A percentile compares a stretch with the other conserved stretches of the same genome.
Conservation (phyloP, 2,329 filamentous ascomycete genomes). For the Ceratocystis ficicola region DNA sequence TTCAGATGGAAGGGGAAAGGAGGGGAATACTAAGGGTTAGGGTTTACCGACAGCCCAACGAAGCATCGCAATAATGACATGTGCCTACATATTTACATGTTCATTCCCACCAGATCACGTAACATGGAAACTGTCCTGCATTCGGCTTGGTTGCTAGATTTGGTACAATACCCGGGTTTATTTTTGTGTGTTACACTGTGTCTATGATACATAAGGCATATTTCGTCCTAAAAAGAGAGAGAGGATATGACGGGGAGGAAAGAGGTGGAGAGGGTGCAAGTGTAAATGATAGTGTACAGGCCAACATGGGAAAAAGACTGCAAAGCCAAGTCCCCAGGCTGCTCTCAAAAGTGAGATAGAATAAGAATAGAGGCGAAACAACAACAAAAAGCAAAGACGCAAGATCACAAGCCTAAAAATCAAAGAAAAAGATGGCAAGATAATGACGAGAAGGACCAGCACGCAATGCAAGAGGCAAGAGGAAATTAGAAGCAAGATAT, state of each 20-base stretch:
- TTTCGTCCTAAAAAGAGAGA: conserved; percentile 10
- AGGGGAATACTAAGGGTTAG: neutral
- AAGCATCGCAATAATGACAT: neutral
- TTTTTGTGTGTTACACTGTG: conserved; percentile 21
- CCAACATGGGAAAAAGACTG: neutral
- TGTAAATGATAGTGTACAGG: conserved; percentile 15
- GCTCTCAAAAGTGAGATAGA: conserved; percentile 5
- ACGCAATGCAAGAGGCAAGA: conserved; percentile 13
- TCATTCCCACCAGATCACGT: neutral
- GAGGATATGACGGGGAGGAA: neutral
- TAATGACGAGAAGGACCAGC: conserved; percentile 9
- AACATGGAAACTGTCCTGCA: neutral
- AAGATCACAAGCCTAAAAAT: conserved; percentile 10
- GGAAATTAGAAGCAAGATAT: conserved; percentile 5
- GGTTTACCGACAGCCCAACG: neutral
- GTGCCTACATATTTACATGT: no score
- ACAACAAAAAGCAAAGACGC: conserved; percentile 10
- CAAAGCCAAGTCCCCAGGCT: conserved; percentile 7
- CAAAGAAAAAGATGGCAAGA: neutral
- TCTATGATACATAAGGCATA: conserved; percentile 21
- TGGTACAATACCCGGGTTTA: conserved; percentile 15
- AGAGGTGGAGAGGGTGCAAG: neutral
- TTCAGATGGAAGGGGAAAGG: neutral
- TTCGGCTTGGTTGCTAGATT: neutral
- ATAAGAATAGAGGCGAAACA: conserved; percentile 7